These are phyloP conservation scores for Lunasporangiospora selenospora DNA, from an alignment of 192 early-diverging fungal genomes.

Conservation along the genomic window DNA sequence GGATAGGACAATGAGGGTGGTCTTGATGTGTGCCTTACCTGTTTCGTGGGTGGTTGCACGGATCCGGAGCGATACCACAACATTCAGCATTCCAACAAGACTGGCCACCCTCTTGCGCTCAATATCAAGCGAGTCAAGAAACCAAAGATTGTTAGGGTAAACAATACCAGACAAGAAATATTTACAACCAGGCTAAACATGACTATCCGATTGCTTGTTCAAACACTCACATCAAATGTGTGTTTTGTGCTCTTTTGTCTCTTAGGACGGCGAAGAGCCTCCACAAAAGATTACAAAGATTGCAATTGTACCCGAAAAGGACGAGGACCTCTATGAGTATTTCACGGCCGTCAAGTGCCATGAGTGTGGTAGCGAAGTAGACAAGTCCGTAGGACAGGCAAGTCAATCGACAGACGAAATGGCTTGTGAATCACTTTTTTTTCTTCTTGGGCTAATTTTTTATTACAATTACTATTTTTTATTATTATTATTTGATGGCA, in stretches of 20 bases:
- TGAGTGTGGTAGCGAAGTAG: conserved; percentile 72
- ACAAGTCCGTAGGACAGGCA: conserved; percentile 63
- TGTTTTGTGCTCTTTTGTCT: conserved; percentile 2
- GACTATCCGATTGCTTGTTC: not conserved
- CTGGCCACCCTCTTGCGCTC: conserved; percentile 78
- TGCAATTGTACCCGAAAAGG: conserved; percentile 80
- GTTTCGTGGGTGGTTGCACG: conserved; percentile 92
- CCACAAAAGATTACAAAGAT: conserved; percentile 95
- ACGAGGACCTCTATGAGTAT: conserved; percentile 78
- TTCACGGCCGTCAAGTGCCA: conserved; percentile 81
- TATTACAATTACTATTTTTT: not conserved
- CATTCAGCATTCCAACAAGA: conserved; percentile 74
- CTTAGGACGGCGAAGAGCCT: conserved; percentile 59
- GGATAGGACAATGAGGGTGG: conserved; percentile 75
- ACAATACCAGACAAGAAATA: not conserved
- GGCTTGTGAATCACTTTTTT: not conserved
- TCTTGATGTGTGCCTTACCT: conserved; percentile 92
- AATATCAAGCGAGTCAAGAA: conserved; percentile 81
- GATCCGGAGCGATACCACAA: conserved; percentile 74
- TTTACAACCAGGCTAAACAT: not conserved
- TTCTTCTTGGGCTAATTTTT: not conserved
- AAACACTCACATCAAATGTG: conserved; percentile 8
- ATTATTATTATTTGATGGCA: not conserved
- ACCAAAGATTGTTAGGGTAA: conserved; percentile 54
- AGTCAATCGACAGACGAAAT: not conserved